Evolutionary conservation across 2,329 filamentous ascomycete species (phyloP).

Genomic region (Cyphellophora europaea): DNA sequence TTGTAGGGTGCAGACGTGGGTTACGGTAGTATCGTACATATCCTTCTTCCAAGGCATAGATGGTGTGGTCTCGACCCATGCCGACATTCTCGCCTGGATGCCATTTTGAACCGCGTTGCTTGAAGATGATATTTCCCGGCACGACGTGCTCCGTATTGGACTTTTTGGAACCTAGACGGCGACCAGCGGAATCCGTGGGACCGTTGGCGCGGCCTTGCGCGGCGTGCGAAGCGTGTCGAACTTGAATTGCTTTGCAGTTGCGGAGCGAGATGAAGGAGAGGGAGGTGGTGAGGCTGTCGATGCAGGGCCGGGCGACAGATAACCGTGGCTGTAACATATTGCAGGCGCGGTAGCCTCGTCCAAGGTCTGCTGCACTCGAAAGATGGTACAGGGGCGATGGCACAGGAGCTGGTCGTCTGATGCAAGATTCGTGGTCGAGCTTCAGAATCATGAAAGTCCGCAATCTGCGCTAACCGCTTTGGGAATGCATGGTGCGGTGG

Average conservation of each 20-base stretch:
- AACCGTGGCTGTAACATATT: slow-evolving; percentile 35
- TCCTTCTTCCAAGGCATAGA: slow-evolving; percentile 73
- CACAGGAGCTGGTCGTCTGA: too few relatives aligned
- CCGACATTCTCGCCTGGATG: slow-evolving; percentile 90
- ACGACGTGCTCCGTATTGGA: slow-evolving; percentile 88
- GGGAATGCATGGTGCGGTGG: too few relatives aligned
- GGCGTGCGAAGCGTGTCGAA: slow-evolving; percentile 54
- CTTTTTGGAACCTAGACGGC: slow-evolving; percentile 91
- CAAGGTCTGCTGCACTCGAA: too few relatives aligned
- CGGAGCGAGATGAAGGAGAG: slow-evolving; percentile 22
- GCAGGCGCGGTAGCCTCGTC: too few relatives aligned
- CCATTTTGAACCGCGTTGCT: slow-evolving; percentile 85
- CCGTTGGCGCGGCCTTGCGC: slow-evolving; percentile 60
- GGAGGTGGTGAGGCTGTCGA: slow-evolving; percentile 21
- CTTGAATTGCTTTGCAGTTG: slow-evolving; percentile 27
- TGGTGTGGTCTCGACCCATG: slow-evolving; percentile 93
- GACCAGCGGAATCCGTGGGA: slow-evolving; percentile 61
- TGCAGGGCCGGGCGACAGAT: slow-evolving; percentile 27
- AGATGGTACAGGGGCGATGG: too few relatives aligned
- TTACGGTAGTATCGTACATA: slow-evolving; percentile 98
- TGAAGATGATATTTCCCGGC: slow-evolving; percentile 95
- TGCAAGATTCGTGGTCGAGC: too few relatives aligned
- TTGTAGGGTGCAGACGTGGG: slow-evolving; percentile 53
- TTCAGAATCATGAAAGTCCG: too few relatives aligned
- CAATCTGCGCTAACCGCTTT: too few relatives aligned